Evolutionary conservation across 1,284 basidiomycete genomes (phyloP).

Genomic region (Pulveroboletus ridleyi): DNA sequence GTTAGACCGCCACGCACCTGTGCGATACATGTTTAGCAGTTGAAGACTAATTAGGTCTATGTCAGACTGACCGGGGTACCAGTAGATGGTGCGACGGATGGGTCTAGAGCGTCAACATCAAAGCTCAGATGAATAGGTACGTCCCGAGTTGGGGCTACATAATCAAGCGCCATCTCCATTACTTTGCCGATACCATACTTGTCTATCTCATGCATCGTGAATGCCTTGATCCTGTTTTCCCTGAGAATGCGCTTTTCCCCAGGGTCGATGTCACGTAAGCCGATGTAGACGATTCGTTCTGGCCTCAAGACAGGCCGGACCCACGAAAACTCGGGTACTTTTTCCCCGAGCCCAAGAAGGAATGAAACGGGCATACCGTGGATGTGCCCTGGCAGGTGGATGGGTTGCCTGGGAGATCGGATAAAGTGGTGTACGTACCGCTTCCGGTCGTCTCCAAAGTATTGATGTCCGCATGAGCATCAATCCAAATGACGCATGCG

Average conservation of each 20-base stretch:
- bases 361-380: constrained; percentile 99
- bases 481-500: constrained; percentile 92
- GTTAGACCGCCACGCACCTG: constrained; percentile 94
- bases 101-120: constrained; percentile 96
- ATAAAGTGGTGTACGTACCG: constrained; percentile 47
- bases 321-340: constrained; percentile 79
- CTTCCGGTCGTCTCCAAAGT: constrained; percentile 86
- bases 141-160: constrained; percentile 87
- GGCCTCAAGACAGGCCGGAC: constrained; percentile 77
- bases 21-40: constrained; percentile 9
- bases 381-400: constrained; percentile 74
- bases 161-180: constrained; percentile 94
- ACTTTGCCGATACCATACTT: constrained; percentile 96
- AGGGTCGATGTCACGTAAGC: constrained; percentile 92
- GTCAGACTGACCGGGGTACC: constrained; percentile 78
- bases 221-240: constrained; percentile 91
- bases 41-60: neutral
- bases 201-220: constrained; percentile 99
- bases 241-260: constrained; percentile 91
- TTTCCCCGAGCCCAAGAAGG: constrained; percentile 76
- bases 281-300: constrained; percentile 90
- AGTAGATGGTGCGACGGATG: constrained; percentile 94
- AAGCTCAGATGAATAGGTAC: constrained; percentile 96
- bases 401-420: constrained; percentile 9
- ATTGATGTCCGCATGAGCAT: constrained; percentile 96